These are phyloP conservation scores for Naganishia sp. DNA, from an alignment of 1,284 basidiomycete species.

Conservation along the genomic window DNA sequence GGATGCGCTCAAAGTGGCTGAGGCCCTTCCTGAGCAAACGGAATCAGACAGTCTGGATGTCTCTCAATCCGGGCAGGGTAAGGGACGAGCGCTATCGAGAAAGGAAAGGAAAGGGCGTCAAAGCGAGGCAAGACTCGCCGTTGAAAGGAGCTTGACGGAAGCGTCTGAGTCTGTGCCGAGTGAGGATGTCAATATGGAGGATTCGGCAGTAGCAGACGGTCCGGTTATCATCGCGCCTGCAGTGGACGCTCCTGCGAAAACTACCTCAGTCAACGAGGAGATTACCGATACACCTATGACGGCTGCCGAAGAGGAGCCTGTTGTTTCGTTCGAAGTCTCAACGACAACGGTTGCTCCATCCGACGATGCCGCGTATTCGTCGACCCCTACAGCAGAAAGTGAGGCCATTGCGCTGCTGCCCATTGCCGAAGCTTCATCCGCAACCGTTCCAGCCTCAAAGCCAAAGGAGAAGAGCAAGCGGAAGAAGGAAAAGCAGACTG, in stretches of 20 bases:
- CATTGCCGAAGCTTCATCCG: not conserved
- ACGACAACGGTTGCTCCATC: too few relatives aligned
- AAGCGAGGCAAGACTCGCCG: not conserved
- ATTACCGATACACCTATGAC: too few relatives aligned
- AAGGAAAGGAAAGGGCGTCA: not conserved
- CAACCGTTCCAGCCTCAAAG: not conserved
- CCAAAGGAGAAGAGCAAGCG: not conserved
- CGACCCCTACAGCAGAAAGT: too few relatives aligned
- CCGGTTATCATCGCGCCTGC: not conserved
- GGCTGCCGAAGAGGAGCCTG: too few relatives aligned
- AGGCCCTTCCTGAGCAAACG: not conserved
- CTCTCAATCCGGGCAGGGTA: not conserved
- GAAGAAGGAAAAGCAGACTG: not conserved
- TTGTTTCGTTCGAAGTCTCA: too few relatives aligned
- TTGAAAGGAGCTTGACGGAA: not conserved
- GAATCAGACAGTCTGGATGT: not conserved
- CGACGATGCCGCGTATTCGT: too few relatives aligned
- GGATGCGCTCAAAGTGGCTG: constrained; percentile 1
- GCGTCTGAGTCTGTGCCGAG: not conserved
- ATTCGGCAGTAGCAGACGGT: not conserved
- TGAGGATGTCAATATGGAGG: constrained; percentile 14
- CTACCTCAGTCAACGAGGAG: not conserved
- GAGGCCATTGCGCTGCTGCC: not conserved
- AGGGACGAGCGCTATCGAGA: not conserved
- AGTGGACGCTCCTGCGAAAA: not conserved